phyloP scores from a whole-genome alignment of 2,329 filamentous ascomycete species.

The Chrysoporthe deuterocubensis region DNA sequence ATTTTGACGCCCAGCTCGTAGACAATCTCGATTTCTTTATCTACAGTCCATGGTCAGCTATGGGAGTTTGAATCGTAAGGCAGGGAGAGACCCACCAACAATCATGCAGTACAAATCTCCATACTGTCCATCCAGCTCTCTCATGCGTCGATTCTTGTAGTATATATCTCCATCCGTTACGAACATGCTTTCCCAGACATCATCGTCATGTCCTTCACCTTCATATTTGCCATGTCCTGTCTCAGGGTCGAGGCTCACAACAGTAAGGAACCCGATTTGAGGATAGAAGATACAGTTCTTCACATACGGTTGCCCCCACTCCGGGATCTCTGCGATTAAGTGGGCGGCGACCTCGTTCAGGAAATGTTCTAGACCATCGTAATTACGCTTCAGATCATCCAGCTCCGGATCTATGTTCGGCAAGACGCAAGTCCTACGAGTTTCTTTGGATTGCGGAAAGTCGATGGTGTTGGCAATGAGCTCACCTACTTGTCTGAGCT shows the following conservation, averaged over 20 bases:
- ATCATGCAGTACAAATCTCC: conserved; percentile 88
- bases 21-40: conserved; percentile 87
- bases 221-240: conserved; percentile 65
- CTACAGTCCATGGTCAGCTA: conserved; percentile 45
- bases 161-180: conserved; percentile 72
- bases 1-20: conserved; percentile 75
- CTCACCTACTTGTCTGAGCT: conserved; percentile 69
- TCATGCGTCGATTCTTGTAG: conserved; percentile 86
- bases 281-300: conserved; percentile 87
- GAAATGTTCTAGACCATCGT: conserved; percentile 76
- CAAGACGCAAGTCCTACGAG: conserved; percentile 73
- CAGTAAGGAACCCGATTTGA: conserved; percentile 87
- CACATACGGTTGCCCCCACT: conserved; percentile 56
- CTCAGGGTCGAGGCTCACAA: conserved; percentile 65
- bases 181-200: conserved; percentile 80
- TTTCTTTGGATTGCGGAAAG: conserved; percentile 74
- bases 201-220: conserved; percentile 59
- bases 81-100: conserved; percentile 61
- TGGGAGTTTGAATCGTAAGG: not conserved
- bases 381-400: conserved; percentile 76
- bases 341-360: conserved; percentile 69
- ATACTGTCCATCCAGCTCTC: conserved; percentile 76
- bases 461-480: conserved; percentile 77
- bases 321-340: conserved; percentile 67
- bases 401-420: conserved; percentile 73